phyloP scores from a whole-genome alignment of 2,329 filamentous ascomycete species.

The Tolypocladium ophioglossoides region DNA sequence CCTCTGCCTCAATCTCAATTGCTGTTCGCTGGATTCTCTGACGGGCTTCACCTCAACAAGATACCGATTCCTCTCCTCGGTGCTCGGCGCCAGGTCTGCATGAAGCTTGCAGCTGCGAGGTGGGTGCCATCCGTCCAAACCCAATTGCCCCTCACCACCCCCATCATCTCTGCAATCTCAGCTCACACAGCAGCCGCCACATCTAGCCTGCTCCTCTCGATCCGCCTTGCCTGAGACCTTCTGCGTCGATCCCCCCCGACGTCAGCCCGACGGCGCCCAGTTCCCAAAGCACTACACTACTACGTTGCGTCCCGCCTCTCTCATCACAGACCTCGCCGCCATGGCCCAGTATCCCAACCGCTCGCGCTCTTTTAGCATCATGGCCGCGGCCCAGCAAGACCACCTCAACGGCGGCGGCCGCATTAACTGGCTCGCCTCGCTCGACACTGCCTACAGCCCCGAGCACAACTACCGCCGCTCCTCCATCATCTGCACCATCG shows the following conservation, averaged over 20 bases:
- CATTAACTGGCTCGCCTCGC: constrained; percentile 55
- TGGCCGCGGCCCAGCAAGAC: constrained; percentile 63
- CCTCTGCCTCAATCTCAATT: neutral
- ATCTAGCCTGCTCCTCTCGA: neutral
- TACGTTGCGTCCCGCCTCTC: constrained; percentile 1
- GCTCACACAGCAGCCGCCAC: neutral
- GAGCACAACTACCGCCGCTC: constrained; percentile 88
- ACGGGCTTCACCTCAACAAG: neutral
- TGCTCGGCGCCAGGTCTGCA: neutral
- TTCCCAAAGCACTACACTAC: constrained; percentile 1
- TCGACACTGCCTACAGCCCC: constrained; percentile 83
- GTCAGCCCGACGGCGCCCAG: too few relatives aligned
- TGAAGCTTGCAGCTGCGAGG: neutral
- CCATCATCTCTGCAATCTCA: neutral
- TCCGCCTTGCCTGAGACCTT: neutral
- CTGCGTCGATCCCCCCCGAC: neutral
- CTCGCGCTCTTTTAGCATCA: constrained; percentile 28
- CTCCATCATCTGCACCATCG: constrained; percentile 98
- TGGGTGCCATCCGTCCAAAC: neutral
- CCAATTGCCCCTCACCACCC: neutral
- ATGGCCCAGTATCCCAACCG: constrained; percentile 22
- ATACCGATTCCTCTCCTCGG: neutral
- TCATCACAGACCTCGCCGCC: constrained; percentile 7
- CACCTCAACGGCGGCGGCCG: constrained; percentile 70
- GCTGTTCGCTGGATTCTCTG: neutral